Conservation (phyloP, 192 early-diverging fungal genomes). For the Rhizophagus prolifer region DNA sequence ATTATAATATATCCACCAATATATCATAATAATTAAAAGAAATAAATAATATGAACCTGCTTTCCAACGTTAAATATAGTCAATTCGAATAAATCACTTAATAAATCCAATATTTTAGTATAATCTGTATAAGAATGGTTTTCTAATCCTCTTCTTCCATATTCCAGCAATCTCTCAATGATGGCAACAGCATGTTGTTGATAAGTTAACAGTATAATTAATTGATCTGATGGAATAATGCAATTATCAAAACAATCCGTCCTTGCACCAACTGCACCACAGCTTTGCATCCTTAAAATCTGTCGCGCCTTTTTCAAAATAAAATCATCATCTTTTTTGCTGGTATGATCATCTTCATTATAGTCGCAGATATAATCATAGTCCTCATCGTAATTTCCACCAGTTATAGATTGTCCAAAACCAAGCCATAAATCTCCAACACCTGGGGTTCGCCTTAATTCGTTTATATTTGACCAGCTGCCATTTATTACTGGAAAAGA, state of each 20-base stretch:
- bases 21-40: background rate
- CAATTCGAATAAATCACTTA: slow-evolving; percentile 25
- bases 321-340: slow-evolving; percentile 13
- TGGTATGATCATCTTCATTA: slow-evolving; percentile 7
- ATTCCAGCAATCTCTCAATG: slow-evolving; percentile 26
- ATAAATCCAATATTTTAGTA: slow-evolving; percentile 6
- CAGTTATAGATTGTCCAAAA: slow-evolving; percentile 7
- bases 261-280: slow-evolving; percentile 23
- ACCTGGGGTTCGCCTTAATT: slow-evolving; percentile 26
- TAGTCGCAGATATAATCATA: slow-evolving; percentile 30
- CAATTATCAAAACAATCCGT: slow-evolving; percentile 23
- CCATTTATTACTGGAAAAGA: background rate
- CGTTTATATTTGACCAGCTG: slow-evolving; percentile 12
- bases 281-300: slow-evolving; percentile 33
- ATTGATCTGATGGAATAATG: slow-evolving; percentile 23
- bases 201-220: slow-evolving; percentile 24
- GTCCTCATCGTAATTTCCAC: slow-evolving; percentile 33
- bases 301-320: slow-evolving; percentile 25
- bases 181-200: slow-evolving; percentile 26
- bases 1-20: background rate
- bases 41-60: slow-evolving; percentile 21
- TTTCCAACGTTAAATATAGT: slow-evolving; percentile 31
- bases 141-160: slow-evolving; percentile 3
- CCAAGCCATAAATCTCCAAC: slow-evolving; percentile 34
- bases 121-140: background rate